These are phyloP conservation scores for Knufia fluminis DNA, from an alignment of 2,329 filamentous ascomycete genomes.

Conservation along the genomic window DNA sequence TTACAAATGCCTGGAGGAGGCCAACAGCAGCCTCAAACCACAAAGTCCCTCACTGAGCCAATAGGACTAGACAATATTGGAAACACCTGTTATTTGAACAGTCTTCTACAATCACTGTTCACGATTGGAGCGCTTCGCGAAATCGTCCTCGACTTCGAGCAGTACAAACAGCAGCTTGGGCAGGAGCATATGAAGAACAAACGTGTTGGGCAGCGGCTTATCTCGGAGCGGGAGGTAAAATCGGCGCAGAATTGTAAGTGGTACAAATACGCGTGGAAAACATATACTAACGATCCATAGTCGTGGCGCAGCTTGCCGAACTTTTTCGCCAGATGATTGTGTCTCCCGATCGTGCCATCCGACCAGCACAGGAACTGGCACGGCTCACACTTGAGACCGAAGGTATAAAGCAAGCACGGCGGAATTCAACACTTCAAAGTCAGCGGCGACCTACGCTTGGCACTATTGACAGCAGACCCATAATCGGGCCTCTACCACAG, in stretches of 20 bases:
- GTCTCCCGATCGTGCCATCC: conserved; percentile 53
- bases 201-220: conserved; percentile 63
- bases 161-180: conserved; percentile 58
- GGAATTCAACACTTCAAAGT: conserved; percentile 33
- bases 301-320: conserved; percentile 61
- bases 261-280: neutral
- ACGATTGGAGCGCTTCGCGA: conserved; percentile 74
- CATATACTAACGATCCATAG: conserved; percentile 33
- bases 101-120: conserved; percentile 89
- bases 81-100: conserved; percentile 97
- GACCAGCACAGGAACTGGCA: conserved; percentile 67
- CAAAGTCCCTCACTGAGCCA: conserved; percentile 46
- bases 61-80: conserved; percentile 88
- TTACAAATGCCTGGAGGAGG: conserved; percentile 15
- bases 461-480: conserved; percentile 15
- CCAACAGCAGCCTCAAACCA: conserved; percentile 29
- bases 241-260: conserved; percentile 64
- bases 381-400: conserved; percentile 64
- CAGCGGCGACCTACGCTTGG: conserved; percentile 22
- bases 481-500: conserved; percentile 14
- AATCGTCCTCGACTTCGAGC: conserved; percentile 67
- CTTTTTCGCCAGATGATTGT: conserved; percentile 64
- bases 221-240: conserved; percentile 50
- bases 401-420: conserved; percentile 43
- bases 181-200: conserved; percentile 56